A percentile compares a stretch with the other conserved stretches of the same genome.
Conservation (phyloP, 169 alveolate species). For the Eimeria sp. region DNA sequence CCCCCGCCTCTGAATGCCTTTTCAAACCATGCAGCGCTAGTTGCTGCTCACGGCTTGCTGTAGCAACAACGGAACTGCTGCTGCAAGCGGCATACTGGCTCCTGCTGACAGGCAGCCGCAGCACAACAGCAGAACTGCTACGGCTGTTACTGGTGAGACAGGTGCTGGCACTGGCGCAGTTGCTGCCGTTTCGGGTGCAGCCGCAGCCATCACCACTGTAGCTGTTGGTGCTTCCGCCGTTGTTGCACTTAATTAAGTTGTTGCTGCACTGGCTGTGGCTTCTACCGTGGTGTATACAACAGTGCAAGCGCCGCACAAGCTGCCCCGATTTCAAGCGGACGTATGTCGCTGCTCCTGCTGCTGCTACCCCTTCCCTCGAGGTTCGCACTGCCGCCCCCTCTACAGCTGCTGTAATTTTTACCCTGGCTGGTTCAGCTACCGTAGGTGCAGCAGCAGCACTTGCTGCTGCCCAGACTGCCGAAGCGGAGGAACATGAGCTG, state of each 20-base stretch:
- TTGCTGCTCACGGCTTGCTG: constrained; percentile 23
- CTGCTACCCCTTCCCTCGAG: constrained; percentile 1
- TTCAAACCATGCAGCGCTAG: neutral
- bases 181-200: neutral
- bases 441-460: constrained; percentile 21
- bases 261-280: neutral
- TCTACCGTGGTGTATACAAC: neutral
- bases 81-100: neutral
- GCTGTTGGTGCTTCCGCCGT: neutral
- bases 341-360: neutral
- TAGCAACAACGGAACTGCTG: constrained; percentile 39
- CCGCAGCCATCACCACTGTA: neutral
- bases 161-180: neutral
- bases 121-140: neutral
- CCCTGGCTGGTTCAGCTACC: neutral
- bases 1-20: neutral
- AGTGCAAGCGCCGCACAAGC: neutral
- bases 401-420: neutral
- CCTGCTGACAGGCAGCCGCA: constrained; percentile 21
- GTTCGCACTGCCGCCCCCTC: neutral
- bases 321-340: neutral
- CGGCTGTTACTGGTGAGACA: neutral
- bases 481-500: neutral
- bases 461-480: neutral
- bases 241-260: neutral